Conservation (phyloP, 208 protist species). For the Leishmania amazonensis region DNA sequence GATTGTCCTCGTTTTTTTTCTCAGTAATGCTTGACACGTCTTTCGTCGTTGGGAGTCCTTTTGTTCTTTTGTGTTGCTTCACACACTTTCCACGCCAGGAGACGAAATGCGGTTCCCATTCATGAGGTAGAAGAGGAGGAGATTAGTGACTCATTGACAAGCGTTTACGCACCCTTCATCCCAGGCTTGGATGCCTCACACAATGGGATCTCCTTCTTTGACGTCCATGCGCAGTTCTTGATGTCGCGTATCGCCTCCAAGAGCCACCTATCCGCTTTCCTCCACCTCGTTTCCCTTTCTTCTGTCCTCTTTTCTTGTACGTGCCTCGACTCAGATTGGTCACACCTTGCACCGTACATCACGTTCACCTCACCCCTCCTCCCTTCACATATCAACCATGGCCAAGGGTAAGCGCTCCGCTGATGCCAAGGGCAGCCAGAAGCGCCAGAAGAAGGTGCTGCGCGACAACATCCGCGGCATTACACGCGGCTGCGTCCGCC, state of each 20-base stretch:
- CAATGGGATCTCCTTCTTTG: neutral
- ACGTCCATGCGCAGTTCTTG: neutral
- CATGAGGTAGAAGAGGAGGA: neutral
- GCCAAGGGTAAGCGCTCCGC: conserved; percentile 80
- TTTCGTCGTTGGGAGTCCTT: neutral
- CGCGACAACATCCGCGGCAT: conserved; percentile 89
- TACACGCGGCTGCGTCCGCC: conserved; percentile 85
- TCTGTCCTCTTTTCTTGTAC: neutral
- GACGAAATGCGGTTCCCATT: neutral
- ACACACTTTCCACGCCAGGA: neutral
- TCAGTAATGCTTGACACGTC: too few species aligned
- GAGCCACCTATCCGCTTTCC: neutral
- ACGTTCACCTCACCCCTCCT: neutral
- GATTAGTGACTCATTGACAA: neutral
- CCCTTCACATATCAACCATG: conserved; percentile 34
- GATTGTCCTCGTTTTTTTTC: neutral
- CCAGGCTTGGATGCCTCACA: neutral
- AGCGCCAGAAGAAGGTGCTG: conserved; percentile 87
- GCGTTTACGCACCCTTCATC: neutral
- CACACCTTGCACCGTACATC: neutral
- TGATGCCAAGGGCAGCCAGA: conserved; percentile 71
- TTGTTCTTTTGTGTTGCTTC: too few species aligned
- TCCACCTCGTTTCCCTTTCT: neutral
- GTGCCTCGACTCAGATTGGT: too few species aligned
- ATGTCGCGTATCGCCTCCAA: neutral